Evolutionary conservation across 805 yeast species (phyloP).

Genomic region (Myxozyma neotropica): DNA sequence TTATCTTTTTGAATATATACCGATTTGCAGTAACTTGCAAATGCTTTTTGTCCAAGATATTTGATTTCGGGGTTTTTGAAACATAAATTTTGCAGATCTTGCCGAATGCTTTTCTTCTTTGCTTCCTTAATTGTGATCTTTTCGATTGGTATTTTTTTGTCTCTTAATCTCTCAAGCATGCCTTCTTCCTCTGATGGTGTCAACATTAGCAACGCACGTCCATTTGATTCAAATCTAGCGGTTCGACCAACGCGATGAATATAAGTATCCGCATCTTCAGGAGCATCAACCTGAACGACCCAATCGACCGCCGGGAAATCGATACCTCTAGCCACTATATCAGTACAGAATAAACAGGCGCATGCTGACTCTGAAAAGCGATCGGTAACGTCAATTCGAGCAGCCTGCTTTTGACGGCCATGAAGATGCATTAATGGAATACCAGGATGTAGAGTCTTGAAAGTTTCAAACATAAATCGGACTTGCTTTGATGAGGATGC

Average conservation of each 20-base stretch:
- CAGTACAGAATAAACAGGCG: conserved; percentile 91
- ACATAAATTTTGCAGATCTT: conserved; percentile 85
- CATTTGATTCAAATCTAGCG: conserved; percentile 88
- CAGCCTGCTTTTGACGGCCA: conserved; percentile 98
- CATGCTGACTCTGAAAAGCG: conserved; percentile 93
- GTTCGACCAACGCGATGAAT: conserved; percentile 99
- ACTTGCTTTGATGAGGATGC: conserved; percentile 89
- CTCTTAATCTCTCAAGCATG: conserved; percentile 63
- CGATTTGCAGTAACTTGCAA: conserved; percentile 85
- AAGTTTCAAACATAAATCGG: conserved; percentile 83
- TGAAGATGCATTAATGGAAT: conserved; percentile 94
- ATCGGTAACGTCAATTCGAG: conserved; percentile 90
- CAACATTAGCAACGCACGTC: conserved; percentile 79
- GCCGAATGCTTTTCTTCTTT: conserved; percentile 69
- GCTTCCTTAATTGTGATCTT: conserved; percentile 74
- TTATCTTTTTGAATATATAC: conserved; percentile 85
- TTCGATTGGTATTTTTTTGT: conserved; percentile 68
- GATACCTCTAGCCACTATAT: conserved; percentile 98
- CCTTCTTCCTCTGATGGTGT: conserved; percentile 82
- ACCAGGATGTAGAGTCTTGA: conserved; percentile 83
- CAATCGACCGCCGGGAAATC: conserved; percentile 99
- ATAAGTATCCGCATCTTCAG: conserved; percentile 99
- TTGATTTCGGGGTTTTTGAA: conserved; percentile 90
- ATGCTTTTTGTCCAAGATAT: conserved; percentile 93
- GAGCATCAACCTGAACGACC: conserved; percentile 98